A percentile compares a stretch with the other conserved stretches of the same genome.
These are phyloP conservation scores for Dactylis glomerata DNA, from an alignment of 176 grass and related monocot genomes.

Conservation along the genomic window DNA sequence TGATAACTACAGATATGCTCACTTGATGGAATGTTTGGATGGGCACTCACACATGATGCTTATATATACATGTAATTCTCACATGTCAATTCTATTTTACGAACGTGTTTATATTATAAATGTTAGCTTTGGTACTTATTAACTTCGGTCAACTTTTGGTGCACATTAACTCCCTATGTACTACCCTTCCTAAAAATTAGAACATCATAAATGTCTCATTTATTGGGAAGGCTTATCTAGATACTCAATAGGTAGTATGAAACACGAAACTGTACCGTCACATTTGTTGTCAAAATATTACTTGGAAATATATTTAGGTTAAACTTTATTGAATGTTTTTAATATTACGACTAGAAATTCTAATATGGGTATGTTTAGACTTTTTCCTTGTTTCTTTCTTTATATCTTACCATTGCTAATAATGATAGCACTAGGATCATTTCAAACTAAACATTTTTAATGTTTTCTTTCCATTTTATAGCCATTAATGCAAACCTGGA, in stretches of 20 bases:
- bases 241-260: background rate
- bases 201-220: background rate
- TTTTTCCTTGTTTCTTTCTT: background rate
- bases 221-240: background rate
- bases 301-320: background rate
- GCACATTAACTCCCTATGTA: background rate
- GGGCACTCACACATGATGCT: background rate
- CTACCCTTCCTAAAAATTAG: background rate
- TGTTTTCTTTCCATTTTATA: background rate
- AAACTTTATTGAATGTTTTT: no score
- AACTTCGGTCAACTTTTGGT: background rate
- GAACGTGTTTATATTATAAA: background rate
- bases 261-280: background rate
- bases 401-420: background rate
- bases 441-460: background rate
- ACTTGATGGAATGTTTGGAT: background rate
- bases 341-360: no score
- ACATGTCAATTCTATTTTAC: background rate
- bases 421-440: background rate
- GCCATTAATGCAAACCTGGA: background rate
- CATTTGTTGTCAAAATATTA: background rate
- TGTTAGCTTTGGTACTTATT: background rate
- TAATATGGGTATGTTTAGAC: background rate
- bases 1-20: background rate
- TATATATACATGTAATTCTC: background rate